Percentiles rank a stretch among this genome's conserved stretches.
Evolutionary conservation across 2,329 filamentous ascomycete species (phyloP).

Genomic region (Fusarium sp.): DNA sequence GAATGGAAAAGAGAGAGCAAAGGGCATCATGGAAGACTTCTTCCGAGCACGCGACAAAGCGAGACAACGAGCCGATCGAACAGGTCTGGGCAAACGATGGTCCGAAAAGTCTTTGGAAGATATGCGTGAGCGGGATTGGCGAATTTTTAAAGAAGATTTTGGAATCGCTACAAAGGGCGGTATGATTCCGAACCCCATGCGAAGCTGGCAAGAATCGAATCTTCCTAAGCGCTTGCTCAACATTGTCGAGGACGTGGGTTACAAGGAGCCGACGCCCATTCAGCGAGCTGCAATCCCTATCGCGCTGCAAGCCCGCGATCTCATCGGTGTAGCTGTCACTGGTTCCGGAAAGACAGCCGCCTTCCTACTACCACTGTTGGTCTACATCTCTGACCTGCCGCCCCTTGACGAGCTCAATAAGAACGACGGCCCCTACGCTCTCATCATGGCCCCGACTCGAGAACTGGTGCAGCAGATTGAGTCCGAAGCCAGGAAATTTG

Average conservation of each 20-base stretch:
- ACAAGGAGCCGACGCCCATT: conserved; percentile 89
- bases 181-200: conserved; percentile 93
- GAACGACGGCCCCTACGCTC: conserved; percentile 96
- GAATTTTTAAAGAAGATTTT: conserved; percentile 99
- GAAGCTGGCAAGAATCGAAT: conserved; percentile 86
- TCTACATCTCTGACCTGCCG: conserved; percentile 93
- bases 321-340: conserved; percentile 98
- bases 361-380: conserved; percentile 89
- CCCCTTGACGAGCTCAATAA: conserved; percentile 85
- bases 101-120: conserved; percentile 90
- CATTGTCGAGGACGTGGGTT: conserved; percentile 85
- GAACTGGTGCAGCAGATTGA: conserved; percentile 98
- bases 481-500: conserved; percentile 91
- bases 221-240: conserved; percentile 81
- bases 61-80: conserved; percentile 76
- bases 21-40: conserved; percentile 81
- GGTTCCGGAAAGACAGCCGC: conserved; percentile 98
- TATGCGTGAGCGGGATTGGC: conserved; percentile 98
- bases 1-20: conserved; percentile 78
- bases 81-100: conserved; percentile 91
- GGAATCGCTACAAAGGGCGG: conserved; percentile 96
- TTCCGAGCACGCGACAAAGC: conserved; percentile 71
- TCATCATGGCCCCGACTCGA: conserved; percentile 94
- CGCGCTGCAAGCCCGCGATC: conserved; percentile 87
- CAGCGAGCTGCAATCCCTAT: conserved; percentile 96